Evolutionary conservation across 257 asterid species (phyloP).

Genomic region (Nicotiana attenuata): DNA sequence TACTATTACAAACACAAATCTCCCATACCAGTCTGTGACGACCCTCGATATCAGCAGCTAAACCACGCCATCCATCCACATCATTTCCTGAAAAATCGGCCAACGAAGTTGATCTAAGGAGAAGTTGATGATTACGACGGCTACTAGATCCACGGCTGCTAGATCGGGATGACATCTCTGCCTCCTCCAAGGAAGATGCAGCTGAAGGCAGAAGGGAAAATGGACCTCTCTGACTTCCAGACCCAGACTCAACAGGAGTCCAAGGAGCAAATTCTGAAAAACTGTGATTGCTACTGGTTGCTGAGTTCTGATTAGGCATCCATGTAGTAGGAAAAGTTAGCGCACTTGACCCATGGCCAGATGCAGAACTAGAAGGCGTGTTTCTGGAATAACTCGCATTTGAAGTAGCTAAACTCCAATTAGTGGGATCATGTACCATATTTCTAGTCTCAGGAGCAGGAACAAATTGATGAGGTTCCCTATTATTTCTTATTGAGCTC

Average conservation of each 20-base stretch:
- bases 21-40: conserved; percentile 63
- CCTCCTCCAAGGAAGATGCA: conserved; percentile 30
- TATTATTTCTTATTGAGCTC: conserved; percentile 40
- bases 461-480: conserved; percentile 38
- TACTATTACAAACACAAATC: conserved; percentile 15
- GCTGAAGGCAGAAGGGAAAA: conserved; percentile 42
- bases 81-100: conserved; percentile 46
- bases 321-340: conserved; percentile 35
- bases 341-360: conserved; percentile 31
- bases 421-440: conserved; percentile 43
- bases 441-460: conserved; percentile 49
- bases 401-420: conserved; percentile 58
- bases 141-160: conserved; percentile 19
- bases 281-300: conserved; percentile 42
- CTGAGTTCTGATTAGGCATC: conserved; percentile 48
- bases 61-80: conserved; percentile 50
- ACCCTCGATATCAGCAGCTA: conserved; percentile 54
- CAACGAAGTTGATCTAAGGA: conserved; percentile 37
- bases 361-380: conserved; percentile 37
- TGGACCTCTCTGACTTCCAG: conserved; percentile 49
- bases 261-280: conserved; percentile 43
- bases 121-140: conserved; percentile 33
- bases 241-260: conserved; percentile 47
- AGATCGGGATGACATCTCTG: conserved; percentile 14
- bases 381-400: conserved; percentile 44